Percentiles rank a stretch among this genome's conserved stretches.
Conservation (phyloP, 108 stramenopile species). For the Hondaea fermentalgiana region DNA sequence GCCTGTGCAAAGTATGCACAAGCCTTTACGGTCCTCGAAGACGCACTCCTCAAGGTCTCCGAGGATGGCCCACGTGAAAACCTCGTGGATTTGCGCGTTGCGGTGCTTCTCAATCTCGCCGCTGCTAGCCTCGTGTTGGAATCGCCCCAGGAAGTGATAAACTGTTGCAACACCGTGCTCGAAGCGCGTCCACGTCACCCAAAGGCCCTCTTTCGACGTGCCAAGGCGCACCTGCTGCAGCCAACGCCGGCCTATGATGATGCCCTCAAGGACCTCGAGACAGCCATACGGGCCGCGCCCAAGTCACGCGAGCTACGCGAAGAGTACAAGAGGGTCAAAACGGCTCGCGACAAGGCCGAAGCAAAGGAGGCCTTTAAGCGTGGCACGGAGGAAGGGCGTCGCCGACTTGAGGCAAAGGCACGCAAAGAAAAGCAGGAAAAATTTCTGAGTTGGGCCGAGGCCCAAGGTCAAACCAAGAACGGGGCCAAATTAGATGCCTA, state of each 20-base stretch:
- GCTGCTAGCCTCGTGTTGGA: background rate
- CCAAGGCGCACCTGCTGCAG: constrained; percentile 83
- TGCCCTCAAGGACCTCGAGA: background rate
- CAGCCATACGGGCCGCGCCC: background rate
- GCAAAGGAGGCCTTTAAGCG: background rate
- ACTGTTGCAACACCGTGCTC: constrained; percentile 76
- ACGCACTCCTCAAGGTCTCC: background rate
- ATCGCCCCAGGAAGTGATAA: background rate
- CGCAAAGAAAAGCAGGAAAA: background rate
- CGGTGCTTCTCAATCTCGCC: background rate
- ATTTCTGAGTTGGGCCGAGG: background rate
- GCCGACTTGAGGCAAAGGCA: background rate
- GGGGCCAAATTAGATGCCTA: background rate
- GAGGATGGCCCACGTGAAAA: background rate
- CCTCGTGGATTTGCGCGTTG: background rate
- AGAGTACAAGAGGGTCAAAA: background rate
- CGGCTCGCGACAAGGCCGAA: background rate
- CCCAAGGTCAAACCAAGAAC: background rate
- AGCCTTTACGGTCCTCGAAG: background rate
- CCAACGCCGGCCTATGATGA: constrained; percentile 29
- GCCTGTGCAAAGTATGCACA: constrained; percentile 7
- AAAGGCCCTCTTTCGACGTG: constrained; percentile 93
- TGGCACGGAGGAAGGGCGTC: background rate
- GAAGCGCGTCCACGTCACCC: constrained; percentile 89
- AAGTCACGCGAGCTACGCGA: background rate